phyloP scores from a whole-genome alignment of 495 filamentous ascomycete species.

The Podospora didyma region DNA sequence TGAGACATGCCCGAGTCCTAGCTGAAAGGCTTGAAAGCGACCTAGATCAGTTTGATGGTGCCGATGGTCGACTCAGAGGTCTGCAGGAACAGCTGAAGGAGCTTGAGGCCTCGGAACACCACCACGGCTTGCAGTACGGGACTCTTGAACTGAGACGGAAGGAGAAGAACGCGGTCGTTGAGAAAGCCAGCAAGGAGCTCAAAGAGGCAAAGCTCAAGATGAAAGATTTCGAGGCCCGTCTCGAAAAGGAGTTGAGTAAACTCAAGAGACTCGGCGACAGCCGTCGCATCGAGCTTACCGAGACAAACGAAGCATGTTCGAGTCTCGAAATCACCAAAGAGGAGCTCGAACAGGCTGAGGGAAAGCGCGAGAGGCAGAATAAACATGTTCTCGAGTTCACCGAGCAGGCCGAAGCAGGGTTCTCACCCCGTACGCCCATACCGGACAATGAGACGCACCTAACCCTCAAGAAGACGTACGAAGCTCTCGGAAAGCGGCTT shows the following conservation, averaged over 20 bases:
- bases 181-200: slow-evolving; percentile 23
- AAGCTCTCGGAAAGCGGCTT: slow-evolving; percentile 54
- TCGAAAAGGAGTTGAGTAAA: slow-evolving; percentile 58
- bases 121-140: slow-evolving; percentile 41
- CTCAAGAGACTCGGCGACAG: slow-evolving; percentile 43
- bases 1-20: slow-evolving; percentile 19
- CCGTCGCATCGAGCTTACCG: slow-evolving; percentile 50
- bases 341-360: slow-evolving; percentile 42
- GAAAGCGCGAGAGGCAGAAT: slow-evolving; percentile 42
- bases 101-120: slow-evolving; percentile 24
- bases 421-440: slow-evolving; percentile 56
- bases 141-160: slow-evolving; percentile 30
- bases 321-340: slow-evolving; percentile 45
- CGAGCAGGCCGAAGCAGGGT: slow-evolving; percentile 55
- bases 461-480: slow-evolving; percentile 61
- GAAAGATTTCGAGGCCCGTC: slow-evolving; percentile 42
- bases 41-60: slow-evolving; percentile 42
- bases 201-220: slow-evolving; percentile 29
- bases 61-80: slow-evolving; percentile 34
- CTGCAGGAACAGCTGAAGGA: slow-evolving; percentile 32
- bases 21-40: slow-evolving; percentile 27
- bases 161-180: slow-evolving; percentile 32
- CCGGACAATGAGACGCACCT: slow-evolving; percentile 61
- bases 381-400: slow-evolving; percentile 50
- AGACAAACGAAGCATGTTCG: slow-evolving; percentile 64